Evolutionary conservation across 177 flowering plant genomes (phyloP).

Genomic region (Telopea speciosissima): DNA sequence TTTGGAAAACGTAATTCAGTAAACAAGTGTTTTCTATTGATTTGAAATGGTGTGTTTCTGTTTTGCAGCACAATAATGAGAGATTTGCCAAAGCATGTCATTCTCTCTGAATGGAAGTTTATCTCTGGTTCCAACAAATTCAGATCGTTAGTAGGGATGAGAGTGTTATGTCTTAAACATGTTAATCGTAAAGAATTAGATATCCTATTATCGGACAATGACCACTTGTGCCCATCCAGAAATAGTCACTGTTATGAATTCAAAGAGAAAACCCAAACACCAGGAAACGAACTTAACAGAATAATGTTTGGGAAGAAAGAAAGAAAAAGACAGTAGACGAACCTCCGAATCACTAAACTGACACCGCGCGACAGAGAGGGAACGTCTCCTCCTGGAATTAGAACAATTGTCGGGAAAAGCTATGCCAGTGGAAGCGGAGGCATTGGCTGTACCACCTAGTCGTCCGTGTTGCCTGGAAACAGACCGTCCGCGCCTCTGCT

Average conservation of each 20-base stretch:
- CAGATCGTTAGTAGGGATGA: neutral
- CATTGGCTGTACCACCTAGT: conserved; percentile 21
- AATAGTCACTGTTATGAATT: too few relatives aligned
- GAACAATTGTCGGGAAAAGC: conserved; percentile 24
- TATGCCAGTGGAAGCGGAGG: conserved; percentile 18
- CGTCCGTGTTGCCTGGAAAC: conserved; percentile 53
- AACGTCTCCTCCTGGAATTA: conserved; percentile 60
- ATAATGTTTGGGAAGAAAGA: neutral
- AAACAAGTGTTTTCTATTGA: neutral
- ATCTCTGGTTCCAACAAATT: neutral
- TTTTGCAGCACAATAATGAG: too few relatives aligned
- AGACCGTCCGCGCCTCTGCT: conserved; percentile 70
- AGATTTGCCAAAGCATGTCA: neutral
- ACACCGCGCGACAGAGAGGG: conserved; percentile 61
- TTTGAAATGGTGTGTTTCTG: too few relatives aligned
- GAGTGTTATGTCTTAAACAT: neutral
- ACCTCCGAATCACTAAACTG: conserved; percentile 86
- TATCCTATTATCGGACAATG: too few relatives aligned
- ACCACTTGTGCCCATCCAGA: too few relatives aligned
- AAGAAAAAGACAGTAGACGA: neutral
- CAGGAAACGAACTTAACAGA: neutral
- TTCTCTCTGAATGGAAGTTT: neutral
- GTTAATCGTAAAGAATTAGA: neutral
- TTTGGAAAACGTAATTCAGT: too few relatives aligned
- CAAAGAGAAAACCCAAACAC: neutral